Conservation (phyloP, 306 rosid species). For the Aeschynomene evenia region DNA sequence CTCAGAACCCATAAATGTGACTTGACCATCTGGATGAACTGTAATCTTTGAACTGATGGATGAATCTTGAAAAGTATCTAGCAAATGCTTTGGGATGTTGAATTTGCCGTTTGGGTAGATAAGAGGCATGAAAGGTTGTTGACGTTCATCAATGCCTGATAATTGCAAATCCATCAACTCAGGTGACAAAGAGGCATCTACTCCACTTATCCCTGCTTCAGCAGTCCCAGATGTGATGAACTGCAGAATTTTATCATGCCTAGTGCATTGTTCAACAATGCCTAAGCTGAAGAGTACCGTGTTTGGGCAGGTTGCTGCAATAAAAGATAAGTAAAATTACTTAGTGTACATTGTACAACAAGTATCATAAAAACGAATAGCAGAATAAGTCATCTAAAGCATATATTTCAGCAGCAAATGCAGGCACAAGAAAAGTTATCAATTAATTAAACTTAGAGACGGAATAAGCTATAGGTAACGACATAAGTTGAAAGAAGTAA, state of each 20-base stretch:
- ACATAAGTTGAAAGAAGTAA: slow-evolving; percentile 10
- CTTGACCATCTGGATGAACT: slow-evolving; percentile 69
- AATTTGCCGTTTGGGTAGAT: slow-evolving; percentile 45
- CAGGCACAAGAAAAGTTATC: not conserved
- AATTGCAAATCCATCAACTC: slow-evolving; percentile 55
- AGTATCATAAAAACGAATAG: slow-evolving; percentile 4
- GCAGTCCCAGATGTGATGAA: slow-evolving; percentile 48
- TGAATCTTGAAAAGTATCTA: slow-evolving; percentile 63
- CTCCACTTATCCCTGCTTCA: slow-evolving; percentile 45
- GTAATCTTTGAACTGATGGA: slow-evolving; percentile 55
- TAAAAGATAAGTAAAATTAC: slow-evolving; percentile 32
- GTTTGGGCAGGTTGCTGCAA: slow-evolving; percentile 51
- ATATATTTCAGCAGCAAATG: slow-evolving; percentile 14
- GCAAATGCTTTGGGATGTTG: slow-evolving; percentile 49
- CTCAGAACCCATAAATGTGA: slow-evolving; percentile 56
- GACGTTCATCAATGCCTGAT: slow-evolving; percentile 40
- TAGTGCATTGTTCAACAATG: slow-evolving; percentile 55
- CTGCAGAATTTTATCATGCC: slow-evolving; percentile 55
- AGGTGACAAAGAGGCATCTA: slow-evolving; percentile 40
- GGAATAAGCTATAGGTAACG: not conserved
- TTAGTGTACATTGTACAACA: not conserved
- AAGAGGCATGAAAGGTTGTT: slow-evolving; percentile 37
- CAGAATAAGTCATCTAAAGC: slow-evolving; percentile 13
- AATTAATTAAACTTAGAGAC: slow-evolving; percentile 8
- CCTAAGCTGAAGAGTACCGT: slow-evolving; percentile 54